phyloP scores from a whole-genome alignment of 768 basidiomycete genomes.

The Mycena maculata region DNA sequence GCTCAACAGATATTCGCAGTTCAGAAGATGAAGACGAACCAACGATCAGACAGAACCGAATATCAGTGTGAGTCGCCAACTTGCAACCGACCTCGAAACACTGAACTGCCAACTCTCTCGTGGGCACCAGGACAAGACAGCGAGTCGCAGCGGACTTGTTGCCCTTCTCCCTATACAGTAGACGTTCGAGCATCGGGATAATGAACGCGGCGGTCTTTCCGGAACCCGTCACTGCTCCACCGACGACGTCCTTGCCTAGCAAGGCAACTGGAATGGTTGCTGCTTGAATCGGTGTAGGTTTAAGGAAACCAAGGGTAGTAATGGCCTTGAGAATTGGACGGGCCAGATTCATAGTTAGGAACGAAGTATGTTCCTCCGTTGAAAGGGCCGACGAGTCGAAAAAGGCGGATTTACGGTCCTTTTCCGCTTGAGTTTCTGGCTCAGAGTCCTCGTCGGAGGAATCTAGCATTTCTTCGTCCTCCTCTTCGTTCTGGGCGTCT shows the following conservation, averaged over 20 bases:
- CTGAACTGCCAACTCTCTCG: conserved; percentile 95
- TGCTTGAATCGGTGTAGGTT: conserved; percentile 96
- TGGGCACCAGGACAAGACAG: conserved; percentile 93
- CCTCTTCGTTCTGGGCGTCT: conserved; percentile 35
- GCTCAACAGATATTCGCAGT: conserved; percentile 18
- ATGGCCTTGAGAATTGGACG: conserved; percentile 93
- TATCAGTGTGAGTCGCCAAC: conserved; percentile 87
- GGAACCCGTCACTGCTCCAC: conserved; percentile 95
- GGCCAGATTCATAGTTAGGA: conserved; percentile 94
- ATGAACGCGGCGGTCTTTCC: conserved; percentile 99
- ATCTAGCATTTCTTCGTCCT: conserved; percentile 34
- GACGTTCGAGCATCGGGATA: conserved; percentile 92
- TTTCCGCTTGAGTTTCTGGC: conserved; percentile 71
- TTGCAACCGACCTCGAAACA: conserved; percentile 93
- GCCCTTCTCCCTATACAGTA: conserved; percentile 91
- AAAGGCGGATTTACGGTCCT: conserved; percentile 88
- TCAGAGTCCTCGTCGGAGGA: conserved; percentile 49
- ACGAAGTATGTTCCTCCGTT: conserved; percentile 75
- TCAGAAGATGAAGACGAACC: conserved; percentile 61
- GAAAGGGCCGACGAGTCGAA: conserved; percentile 73
- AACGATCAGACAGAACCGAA: conserved; percentile 91
- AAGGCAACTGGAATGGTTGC: conserved; percentile 94
- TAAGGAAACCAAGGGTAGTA: conserved; percentile 80
- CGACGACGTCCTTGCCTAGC: conserved; percentile 95
- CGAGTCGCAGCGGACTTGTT: conserved; percentile 88